phyloP scores from a whole-genome alignment of 192 early-diverging fungal species.

The Chytriomyces hyalinus region DNA sequence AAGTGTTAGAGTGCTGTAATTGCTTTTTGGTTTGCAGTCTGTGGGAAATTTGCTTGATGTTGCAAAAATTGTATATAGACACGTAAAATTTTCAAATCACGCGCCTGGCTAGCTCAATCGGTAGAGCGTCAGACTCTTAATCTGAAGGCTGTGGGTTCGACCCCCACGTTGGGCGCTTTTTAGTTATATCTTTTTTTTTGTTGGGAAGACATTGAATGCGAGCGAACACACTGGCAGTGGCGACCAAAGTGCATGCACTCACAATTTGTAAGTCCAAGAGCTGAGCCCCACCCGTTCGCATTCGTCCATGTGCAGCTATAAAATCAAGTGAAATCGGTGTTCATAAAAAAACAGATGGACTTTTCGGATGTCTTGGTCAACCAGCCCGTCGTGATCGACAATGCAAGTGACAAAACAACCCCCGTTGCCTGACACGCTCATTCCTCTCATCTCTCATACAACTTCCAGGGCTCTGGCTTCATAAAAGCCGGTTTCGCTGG shows the following conservation, averaged over 20 bases:
- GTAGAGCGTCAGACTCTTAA: constrained; percentile 88
- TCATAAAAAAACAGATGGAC: constrained; percentile 55
- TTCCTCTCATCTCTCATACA: not conserved
- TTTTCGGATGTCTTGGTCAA: constrained; percentile 94
- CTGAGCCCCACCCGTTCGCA: too few relatives aligned
- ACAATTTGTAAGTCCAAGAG: too few relatives aligned
- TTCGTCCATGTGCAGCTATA: too few relatives aligned
- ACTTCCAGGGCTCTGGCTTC: constrained; percentile 88
- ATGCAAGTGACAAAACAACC: constrained; percentile 69
- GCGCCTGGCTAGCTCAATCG: constrained; percentile 58
- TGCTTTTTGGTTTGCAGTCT: too few relatives aligned
- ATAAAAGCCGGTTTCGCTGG: constrained; percentile 99
- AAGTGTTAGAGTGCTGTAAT: too few relatives aligned
- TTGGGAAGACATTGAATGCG: too few relatives aligned
- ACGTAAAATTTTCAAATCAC: too few relatives aligned
- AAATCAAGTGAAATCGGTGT: too few relatives aligned
- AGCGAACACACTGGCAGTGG: too few relatives aligned
- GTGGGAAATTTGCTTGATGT: too few relatives aligned
- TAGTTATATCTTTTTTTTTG: not conserved
- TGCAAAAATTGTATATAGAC: too few relatives aligned
- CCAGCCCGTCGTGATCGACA: constrained; percentile 99
- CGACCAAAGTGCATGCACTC: too few relatives aligned
- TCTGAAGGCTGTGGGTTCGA: constrained; percentile 89
- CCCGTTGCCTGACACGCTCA: not conserved
- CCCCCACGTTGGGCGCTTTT: constrained; percentile 75